These are phyloP conservation scores for Xylariomycetidae sp. DNA, from an alignment of 2,329 filamentous ascomycete genomes.

Conservation along the genomic window DNA sequence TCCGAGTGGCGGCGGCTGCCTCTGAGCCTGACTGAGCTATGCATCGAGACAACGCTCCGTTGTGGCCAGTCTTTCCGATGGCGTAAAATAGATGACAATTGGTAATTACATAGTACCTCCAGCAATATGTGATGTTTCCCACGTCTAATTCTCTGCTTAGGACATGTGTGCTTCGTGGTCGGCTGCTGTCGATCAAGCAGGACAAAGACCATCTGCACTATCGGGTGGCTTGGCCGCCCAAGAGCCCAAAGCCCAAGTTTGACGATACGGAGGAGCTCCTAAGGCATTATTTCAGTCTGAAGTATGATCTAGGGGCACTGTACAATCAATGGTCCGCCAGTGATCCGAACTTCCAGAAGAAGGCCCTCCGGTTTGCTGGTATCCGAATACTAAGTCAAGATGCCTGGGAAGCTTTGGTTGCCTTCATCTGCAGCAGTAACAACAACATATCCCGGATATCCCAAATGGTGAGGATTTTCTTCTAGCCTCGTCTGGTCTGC, in stretches of 20 bases:
- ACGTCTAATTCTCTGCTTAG: slow-evolving; percentile 28
- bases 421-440: slow-evolving; percentile 98
- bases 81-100: slow-evolving; percentile 79
- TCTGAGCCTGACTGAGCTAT: slow-evolving; percentile 75
- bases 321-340: slow-evolving; percentile 83
- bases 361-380: slow-evolving; percentile 80
- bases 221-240: slow-evolving; percentile 56
- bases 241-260: slow-evolving; percentile 34
- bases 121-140: background rate
- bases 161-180: slow-evolving; percentile 79
- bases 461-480: slow-evolving; percentile 63
- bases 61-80: slow-evolving; percentile 97
- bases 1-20: slow-evolving; percentile 85
- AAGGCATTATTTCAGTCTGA: slow-evolving; percentile 80
- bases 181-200: slow-evolving; percentile 79
- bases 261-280: slow-evolving; percentile 72
- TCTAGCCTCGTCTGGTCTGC: too few species aligned
- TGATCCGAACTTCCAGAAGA: slow-evolving; percentile 83
- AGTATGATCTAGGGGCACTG: slow-evolving; percentile 65
- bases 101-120: slow-evolving; percentile 56
- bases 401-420: slow-evolving; percentile 88
- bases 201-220: slow-evolving; percentile 76
- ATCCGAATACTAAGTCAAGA: slow-evolving; percentile 91
- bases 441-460: slow-evolving; percentile 96
- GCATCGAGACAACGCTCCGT: slow-evolving; percentile 86